Evolutionary conservation across 768 basidiomycete genomes (phyloP).

Genomic region (Mycena sanguinolenta): DNA sequence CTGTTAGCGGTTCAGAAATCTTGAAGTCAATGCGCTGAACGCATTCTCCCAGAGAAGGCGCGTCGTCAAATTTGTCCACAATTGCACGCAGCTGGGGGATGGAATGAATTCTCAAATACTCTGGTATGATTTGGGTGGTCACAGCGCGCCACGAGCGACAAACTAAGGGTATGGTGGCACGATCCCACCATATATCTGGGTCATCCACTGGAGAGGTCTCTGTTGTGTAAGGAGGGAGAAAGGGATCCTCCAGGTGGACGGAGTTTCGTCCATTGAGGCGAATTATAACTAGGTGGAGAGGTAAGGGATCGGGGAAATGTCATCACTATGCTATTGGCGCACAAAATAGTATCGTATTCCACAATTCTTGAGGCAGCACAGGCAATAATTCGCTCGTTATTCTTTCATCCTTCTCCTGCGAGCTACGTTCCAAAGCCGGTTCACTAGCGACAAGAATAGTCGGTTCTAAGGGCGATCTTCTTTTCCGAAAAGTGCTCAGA

Average conservation of each 20-base stretch:
- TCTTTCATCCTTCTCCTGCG: background rate
- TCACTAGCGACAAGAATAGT: background rate
- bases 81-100: slow-evolving; percentile 50
- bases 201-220: slow-evolving; percentile 42
- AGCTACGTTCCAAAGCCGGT: background rate
- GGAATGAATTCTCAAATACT: slow-evolving; percentile 55
- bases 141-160: slow-evolving; percentile 53
- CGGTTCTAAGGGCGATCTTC: background rate
- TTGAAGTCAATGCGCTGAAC: slow-evolving; percentile 59
- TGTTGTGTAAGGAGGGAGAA: slow-evolving; percentile 48
- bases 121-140: slow-evolving; percentile 54
- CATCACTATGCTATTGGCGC: background rate
- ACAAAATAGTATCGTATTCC: slow-evolving; percentile 53
- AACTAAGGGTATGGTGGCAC: slow-evolving; percentile 50
- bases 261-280: slow-evolving; percentile 49
- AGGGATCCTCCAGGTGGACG: slow-evolving; percentile 56
- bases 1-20: slow-evolving; percentile 48
- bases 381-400: no score
- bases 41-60: slow-evolving; percentile 44
- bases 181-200: slow-evolving; percentile 45
- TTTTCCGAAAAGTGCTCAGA: slow-evolving; percentile 5
- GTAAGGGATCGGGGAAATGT: background rate
- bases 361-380: slow-evolving; percentile 53
- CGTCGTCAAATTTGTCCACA: slow-evolving; percentile 51
- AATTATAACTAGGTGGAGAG: slow-evolving; percentile 41